Evolutionary conservation across 257 asterid species (phyloP).

Genomic region (Salvia splendens): DNA sequence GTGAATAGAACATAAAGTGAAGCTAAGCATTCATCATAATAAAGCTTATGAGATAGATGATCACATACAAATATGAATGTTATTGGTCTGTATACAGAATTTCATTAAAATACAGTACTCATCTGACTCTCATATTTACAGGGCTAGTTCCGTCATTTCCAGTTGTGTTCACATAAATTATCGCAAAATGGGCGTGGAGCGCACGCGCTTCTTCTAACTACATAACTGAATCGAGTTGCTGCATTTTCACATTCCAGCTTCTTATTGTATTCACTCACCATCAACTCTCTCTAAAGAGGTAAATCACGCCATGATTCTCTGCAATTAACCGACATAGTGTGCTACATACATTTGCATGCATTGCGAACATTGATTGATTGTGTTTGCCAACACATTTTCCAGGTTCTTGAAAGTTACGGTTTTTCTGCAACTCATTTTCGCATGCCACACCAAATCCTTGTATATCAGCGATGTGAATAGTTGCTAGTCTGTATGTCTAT

Average conservation of each 20-base stretch:
- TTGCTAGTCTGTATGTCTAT: constrained; percentile 1
- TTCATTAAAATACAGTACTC: neutral
- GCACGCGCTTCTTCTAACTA: constrained; percentile 39
- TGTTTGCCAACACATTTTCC: neutral
- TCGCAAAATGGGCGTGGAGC: too few species aligned
- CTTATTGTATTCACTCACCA: constrained; percentile 25
- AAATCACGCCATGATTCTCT: constrained; percentile 21
- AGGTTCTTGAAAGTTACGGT: constrained; percentile 22
- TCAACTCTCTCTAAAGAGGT: constrained; percentile 28
- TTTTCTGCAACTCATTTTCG: constrained; percentile 7
- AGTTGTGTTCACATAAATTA: too few species aligned
- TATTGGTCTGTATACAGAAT: neutral
- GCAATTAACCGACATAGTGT: constrained; percentile 14
- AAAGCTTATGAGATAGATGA: neutral
- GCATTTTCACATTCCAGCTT: constrained; percentile 7
- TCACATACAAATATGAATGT: neutral
- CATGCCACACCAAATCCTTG: neutral
- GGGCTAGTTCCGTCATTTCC: constrained; percentile 30
- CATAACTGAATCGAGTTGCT: constrained; percentile 34
- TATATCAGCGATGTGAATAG: neutral
- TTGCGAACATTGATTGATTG: constrained; percentile 3
- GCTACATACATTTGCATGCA: constrained; percentile 9
- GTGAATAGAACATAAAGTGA: neutral
- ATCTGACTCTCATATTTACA: neutral
- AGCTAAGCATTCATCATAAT: neutral